phyloP scores from a whole-genome alignment of 768 basidiomycete genomes.

The Mrakia gelida region DNA sequence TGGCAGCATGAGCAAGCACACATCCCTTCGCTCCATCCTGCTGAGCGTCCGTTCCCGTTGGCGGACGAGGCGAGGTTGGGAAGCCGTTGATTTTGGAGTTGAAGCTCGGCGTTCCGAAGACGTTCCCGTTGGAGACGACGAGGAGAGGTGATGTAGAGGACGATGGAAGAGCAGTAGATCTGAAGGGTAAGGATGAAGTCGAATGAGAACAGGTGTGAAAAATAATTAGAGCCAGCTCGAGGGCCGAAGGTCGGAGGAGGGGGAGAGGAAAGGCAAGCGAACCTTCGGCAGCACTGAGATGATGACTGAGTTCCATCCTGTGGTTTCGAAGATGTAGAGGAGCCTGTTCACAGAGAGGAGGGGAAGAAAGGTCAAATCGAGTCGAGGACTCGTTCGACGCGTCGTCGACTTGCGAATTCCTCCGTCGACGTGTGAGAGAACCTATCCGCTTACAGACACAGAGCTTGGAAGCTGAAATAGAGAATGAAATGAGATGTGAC shows the following conservation, averaged over 20 bases:
- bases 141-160: neutral
- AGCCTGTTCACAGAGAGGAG: neutral
- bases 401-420: too few relatives aligned
- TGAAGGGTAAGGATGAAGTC: neutral
- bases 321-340: neutral
- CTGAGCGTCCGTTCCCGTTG: neutral
- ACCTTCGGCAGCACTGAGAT: neutral
- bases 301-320: constrained; percentile 3
- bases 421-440: too few relatives aligned
- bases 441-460: too few relatives aligned
- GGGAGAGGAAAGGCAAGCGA: too few relatives aligned
- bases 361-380: too few relatives aligned
- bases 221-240: too few relatives aligned
- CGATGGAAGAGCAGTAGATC: constrained; percentile 3
- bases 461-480: too few relatives aligned
- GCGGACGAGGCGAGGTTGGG: neutral
- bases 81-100: neutral
- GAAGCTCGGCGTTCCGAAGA: neutral
- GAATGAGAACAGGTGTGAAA: too few relatives aligned
- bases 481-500: too few relatives aligned
- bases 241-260: too few relatives aligned
- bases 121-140: neutral
- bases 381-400: too few relatives aligned
- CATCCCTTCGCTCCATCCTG: neutral
- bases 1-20: neutral